Conservation (phyloP, 1,284 basidiomycete genomes). For the Naganishia cerealis region DNA sequence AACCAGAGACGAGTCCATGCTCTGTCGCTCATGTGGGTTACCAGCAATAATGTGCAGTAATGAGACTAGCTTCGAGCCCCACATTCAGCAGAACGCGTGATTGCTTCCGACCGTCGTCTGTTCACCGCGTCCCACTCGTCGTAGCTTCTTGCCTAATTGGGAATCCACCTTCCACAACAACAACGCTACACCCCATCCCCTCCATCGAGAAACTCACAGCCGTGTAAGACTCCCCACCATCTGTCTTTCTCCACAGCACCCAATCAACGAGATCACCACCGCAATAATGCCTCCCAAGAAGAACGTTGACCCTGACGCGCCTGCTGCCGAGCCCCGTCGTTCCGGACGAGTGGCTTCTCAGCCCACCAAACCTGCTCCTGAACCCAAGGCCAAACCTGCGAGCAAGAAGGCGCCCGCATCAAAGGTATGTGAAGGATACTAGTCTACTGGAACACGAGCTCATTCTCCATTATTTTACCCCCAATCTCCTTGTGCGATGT, state of each 20-base stretch:
- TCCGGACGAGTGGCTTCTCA: slow-evolving; percentile 32
- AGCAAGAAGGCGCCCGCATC: slow-evolving; percentile 36
- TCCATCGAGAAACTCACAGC: neutral
- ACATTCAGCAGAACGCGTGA: neutral
- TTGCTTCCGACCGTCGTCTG: slow-evolving; percentile 4
- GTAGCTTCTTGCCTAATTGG: slow-evolving; percentile 15
- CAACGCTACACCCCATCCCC: neutral
- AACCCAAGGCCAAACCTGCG: slow-evolving; percentile 30
- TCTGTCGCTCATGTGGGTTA: neutral
- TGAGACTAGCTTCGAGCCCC: neutral
- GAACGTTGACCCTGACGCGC: slow-evolving; percentile 13
- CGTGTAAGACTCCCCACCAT: neutral
- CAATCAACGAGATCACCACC: neutral
- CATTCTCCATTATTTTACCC: no score
- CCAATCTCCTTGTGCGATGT: neutral
- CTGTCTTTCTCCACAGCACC: neutral
- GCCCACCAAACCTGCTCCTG: slow-evolving; percentile 38
- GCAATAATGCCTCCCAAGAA: slow-evolving; percentile 30
- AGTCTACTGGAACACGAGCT: neutral
- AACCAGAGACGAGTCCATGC: neutral
- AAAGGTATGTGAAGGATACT: slow-evolving; percentile 18
- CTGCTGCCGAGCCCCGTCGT: slow-evolving; percentile 29
- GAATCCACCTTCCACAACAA: neutral
- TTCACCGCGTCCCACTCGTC: neutral
- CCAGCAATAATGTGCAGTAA: slow-evolving; percentile 10